Evolutionary conservation across 768 basidiomycete genomes (phyloP), one percentile per base, ranked within the genome.

Genomic region (Chlorophyllum brunneum): DNA sequence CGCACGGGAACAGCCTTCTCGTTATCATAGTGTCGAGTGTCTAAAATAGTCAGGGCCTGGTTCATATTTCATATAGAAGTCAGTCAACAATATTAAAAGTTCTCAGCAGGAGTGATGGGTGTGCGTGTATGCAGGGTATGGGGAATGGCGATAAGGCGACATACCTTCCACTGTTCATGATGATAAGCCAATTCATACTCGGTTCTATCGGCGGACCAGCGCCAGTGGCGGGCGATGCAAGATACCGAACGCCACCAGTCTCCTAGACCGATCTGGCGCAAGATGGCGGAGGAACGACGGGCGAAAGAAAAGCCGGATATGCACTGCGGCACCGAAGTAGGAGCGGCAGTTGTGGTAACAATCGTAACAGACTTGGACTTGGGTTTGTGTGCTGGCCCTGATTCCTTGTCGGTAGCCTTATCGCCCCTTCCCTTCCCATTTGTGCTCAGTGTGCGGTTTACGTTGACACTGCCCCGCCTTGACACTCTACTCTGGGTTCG

Each of bases 151-250:
- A n/a, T 36, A 11, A n/a, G 5, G 11, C 11, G n/a, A 54, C 65
- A 7, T 56, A 73, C 72, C 71, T 76, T 70, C 77, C 78, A 79
- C 27, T 74, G 74, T 48, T 74, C 71, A 29, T 69, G 66, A n/a
- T 69, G 63, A 57, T 75, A 73, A 15, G 63, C 49, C 30, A 79
- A 58, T 40, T 72, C 68, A 47, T 76, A 81, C 55, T 76, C 77
- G 48, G 72, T 75, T 48, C 74, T 59, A 9, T 68, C 73, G 0
- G 66, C 26, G 3, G 65, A 46, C 79, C 78, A 80, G 41, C 65
- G 64, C 78, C 79, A 80, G 54, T 70, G 64, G 11, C 69, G 62
- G 3, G 67, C 61, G 58, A 74, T 78, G 24, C 36, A 50, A 4
- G 43, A 38, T 4, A 40, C 18, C 27, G 45, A 40, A 10, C 51